Conservation (phyloP, 129 eudicot species). For the Smallanthus sonchifolius region DNA sequence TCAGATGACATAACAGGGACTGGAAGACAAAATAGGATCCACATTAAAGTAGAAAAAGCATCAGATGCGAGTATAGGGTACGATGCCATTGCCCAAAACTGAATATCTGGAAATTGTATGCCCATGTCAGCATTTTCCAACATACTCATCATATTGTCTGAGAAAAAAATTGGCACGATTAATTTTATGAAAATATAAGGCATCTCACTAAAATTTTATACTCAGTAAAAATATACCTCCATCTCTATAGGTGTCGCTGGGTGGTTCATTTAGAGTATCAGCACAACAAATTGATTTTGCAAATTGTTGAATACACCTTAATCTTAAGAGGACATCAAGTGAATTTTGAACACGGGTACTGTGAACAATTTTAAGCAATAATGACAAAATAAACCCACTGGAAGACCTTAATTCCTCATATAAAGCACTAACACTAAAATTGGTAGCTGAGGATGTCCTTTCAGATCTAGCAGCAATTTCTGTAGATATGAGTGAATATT, state of each 20-base stretch:
- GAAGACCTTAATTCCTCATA: conserved; percentile 70
- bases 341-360: conserved; percentile 44
- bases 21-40: conserved; percentile 89
- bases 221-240: conserved; percentile 40
- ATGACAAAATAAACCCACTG: conserved; percentile 75
- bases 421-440: conserved; percentile 48
- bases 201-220: background rate
- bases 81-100: conserved; percentile 74
- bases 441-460: conserved; percentile 45
- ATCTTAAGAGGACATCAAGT: conserved; percentile 53
- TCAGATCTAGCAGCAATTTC: conserved; percentile 89
- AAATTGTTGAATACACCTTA: conserved; percentile 69
- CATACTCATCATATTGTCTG: conserved; percentile 63
- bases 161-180: background rate
- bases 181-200: background rate
- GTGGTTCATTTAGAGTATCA: conserved; percentile 29
- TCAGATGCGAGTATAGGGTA: conserved; percentile 76
- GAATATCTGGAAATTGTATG: conserved; percentile 56
- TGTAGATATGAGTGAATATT: conserved; percentile 74
- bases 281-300: conserved; percentile 70
- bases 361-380: conserved; percentile 63
- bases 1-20: conserved; percentile 62
- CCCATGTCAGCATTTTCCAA: conserved; percentile 67
- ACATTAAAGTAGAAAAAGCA: conserved; percentile 91
- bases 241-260: conserved; percentile 24